Conservation (phyloP, 2,329 filamentous ascomycete genomes). For the Claviceps sorghi region DNA sequence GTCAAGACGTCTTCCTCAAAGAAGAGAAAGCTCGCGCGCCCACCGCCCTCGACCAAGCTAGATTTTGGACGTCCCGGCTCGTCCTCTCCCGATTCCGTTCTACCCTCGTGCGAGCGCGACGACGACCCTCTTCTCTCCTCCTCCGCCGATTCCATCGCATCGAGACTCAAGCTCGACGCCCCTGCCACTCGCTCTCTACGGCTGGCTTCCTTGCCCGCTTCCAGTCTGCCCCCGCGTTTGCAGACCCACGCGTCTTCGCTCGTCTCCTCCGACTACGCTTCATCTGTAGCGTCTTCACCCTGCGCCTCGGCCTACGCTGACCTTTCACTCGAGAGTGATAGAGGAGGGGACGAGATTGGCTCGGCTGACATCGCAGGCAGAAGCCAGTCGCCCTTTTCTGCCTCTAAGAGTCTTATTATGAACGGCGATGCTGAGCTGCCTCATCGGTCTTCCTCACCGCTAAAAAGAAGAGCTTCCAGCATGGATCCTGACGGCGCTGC, state of each 20-base stretch:
- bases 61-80: constrained; percentile 23
- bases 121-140: constrained; percentile 35
- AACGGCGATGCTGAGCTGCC: constrained; percentile 42
- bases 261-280: constrained; percentile 33
- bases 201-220: constrained; percentile 30
- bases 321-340: constrained; percentile 41
- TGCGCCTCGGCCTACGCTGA: constrained; percentile 40
- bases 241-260: constrained; percentile 30
- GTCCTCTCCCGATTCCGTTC: constrained; percentile 29
- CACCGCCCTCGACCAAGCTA: constrained; percentile 21
- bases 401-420: constrained; percentile 41
- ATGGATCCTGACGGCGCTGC: constrained; percentile 38
- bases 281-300: constrained; percentile 43
- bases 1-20: constrained; percentile 60
- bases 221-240: constrained; percentile 37
- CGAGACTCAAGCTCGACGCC: constrained; percentile 19
- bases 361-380: constrained; percentile 24
- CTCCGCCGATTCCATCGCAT: constrained; percentile 26
- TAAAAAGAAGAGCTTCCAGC: constrained; percentile 49
- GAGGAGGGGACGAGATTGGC: constrained; percentile 31
- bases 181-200: constrained; percentile 23
- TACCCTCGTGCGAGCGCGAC: constrained; percentile 39
- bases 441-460: constrained; percentile 48
- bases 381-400: constrained; percentile 38
- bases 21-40: constrained; percentile 52